Conservation (phyloP, 176 grass and related monocot genomes). For the Stipa capillata region DNA sequence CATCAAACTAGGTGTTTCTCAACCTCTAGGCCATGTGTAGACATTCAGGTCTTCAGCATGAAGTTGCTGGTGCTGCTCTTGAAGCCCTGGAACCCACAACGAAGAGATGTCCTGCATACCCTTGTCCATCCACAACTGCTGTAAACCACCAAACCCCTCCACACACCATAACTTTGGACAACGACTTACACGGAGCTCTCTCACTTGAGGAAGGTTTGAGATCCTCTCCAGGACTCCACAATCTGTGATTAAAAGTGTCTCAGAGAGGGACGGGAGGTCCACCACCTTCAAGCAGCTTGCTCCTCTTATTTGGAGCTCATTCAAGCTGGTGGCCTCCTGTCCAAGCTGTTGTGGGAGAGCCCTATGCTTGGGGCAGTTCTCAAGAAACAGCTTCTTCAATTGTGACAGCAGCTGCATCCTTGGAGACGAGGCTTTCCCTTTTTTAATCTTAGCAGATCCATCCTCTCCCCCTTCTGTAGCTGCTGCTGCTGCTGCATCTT, state of each 20-base stretch:
- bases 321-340: not conserved
- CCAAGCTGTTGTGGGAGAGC: not conserved
- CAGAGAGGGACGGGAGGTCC: not conserved
- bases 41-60: not conserved
- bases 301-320: accelerated
- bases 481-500: not conserved
- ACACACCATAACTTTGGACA: not conserved
- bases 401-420: not conserved
- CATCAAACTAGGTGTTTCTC: no score
- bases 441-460: not conserved
- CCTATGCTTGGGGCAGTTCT: not conserved
- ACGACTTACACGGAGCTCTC: no score
- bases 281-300: not conserved
- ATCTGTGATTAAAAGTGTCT: accelerated
- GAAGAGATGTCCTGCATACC: not conserved
- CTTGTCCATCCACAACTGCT: not conserved
- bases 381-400: not conserved
- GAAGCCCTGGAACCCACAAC: not conserved
- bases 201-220: not conserved
- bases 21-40: not conserved
- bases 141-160: not conserved
- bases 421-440: not conserved
- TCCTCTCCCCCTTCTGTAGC: not conserved
- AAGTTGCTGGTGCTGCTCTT: no score
- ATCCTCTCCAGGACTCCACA: not conserved